Conservation (phyloP, 2,329 filamentous ascomycete genomes). For the Aspergillus ibericus region DNA sequence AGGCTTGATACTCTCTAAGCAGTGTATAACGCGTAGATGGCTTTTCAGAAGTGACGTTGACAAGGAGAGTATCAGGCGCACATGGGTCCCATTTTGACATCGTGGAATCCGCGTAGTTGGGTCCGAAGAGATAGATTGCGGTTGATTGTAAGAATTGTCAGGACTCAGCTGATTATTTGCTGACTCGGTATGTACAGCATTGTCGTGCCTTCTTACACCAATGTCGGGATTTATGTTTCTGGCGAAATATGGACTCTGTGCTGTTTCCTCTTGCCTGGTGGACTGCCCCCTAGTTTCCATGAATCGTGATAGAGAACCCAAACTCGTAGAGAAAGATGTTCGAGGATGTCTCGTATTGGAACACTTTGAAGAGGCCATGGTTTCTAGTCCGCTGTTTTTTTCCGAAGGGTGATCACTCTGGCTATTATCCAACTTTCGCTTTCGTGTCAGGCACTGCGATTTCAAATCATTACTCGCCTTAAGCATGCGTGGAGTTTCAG, state of each 20-base stretch:
- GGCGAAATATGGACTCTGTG: neutral
- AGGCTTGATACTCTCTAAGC: slow-evolving; percentile 18
- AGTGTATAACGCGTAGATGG: slow-evolving; percentile 24
- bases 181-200: neutral
- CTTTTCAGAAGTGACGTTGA: slow-evolving; percentile 28
- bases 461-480: neutral
- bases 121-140: neutral
- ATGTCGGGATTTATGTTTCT: neutral
- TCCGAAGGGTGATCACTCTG: too few relatives aligned
- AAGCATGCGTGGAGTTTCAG: neutral
- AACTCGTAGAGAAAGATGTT: neutral
- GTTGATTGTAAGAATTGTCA: neutral
- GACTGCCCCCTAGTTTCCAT: neutral
- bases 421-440: neutral
- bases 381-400: neutral
- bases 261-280: neutral
- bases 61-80: slow-evolving; percentile 26
- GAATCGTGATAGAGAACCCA: neutral
- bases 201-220: too few relatives aligned
- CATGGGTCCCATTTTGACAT: slow-evolving; percentile 10
- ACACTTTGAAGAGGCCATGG: neutral
- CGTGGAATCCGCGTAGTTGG: slow-evolving; percentile 27
- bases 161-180: neutral
- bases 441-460: neutral
- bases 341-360: too few relatives aligned